Evolutionary conservation across 768 basidiomycete genomes (phyloP).

Genomic region (Lactarius hatsudake): DNA sequence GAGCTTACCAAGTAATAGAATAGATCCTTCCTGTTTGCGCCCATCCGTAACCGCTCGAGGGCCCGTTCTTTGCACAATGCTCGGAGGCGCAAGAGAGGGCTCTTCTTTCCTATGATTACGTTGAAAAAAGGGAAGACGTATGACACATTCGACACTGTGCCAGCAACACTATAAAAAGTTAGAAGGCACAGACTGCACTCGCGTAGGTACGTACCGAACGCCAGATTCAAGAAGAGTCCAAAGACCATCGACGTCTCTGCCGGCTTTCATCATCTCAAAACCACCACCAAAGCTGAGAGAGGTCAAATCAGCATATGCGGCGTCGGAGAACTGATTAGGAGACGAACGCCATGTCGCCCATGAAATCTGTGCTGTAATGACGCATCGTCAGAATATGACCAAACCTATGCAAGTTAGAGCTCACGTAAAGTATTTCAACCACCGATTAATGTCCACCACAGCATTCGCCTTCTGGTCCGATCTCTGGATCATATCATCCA

Average conservation of each 20-base stretch:
- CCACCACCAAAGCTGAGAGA: background rate
- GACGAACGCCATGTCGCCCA: conserved; percentile 42
- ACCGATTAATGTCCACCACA: conserved; percentile 35
- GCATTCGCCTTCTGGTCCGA: conserved; percentile 27
- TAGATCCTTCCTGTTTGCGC: conserved; percentile 33
- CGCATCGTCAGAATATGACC: background rate
- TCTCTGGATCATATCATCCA: conserved; percentile 28
- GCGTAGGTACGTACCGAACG: background rate
- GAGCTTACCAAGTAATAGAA: conserved; percentile 40
- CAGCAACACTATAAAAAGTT: background rate
- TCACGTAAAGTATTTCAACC: conserved; percentile 43
- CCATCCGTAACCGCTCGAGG: conserved; percentile 1
- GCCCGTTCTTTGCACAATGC: background rate
- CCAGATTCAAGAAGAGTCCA: background rate
- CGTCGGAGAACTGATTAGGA: background rate
- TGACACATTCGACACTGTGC: background rate
- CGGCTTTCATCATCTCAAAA: background rate
- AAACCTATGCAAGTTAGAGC: conserved; percentile 19
- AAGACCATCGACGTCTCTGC: background rate
- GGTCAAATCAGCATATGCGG: background rate
- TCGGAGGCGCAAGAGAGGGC: background rate
- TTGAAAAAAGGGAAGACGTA: background rate
- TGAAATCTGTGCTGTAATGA: conserved; percentile 41
- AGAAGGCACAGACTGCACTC: background rate
- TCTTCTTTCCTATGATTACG: background rate